A percentile compares a stretch with the other conserved stretches of the same genome.
phyloP scores from a whole-genome alignment of 2,329 filamentous ascomycete genomes.

The Diatrype stigma region DNA sequence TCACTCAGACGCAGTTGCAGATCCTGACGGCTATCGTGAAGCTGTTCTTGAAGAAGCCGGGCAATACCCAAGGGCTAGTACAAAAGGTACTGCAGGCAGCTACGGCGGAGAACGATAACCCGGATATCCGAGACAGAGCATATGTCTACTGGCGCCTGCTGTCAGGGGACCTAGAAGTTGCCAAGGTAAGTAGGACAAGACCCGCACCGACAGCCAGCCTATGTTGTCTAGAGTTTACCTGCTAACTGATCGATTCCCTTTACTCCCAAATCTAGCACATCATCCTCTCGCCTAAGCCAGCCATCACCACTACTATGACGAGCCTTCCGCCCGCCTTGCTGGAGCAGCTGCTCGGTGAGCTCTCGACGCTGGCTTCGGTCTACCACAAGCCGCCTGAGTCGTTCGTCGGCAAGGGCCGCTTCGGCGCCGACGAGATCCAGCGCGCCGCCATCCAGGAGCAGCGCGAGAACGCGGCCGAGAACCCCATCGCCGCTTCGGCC shows the following conservation, averaged over 20 bases:
- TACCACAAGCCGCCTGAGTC: slow-evolving; percentile 98
- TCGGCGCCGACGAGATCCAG: slow-evolving; percentile 90
- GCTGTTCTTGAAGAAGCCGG: slow-evolving; percentile 93
- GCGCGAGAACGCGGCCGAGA: slow-evolving; percentile 84
- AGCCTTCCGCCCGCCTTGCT: slow-evolving; percentile 78
- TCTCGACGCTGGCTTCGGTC: slow-evolving; percentile 92
- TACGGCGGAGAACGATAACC: slow-evolving; percentile 94
- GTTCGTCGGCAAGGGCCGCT: slow-evolving; percentile 94
- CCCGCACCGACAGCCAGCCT: not conserved
- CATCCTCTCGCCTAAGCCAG: slow-evolving; percentile 88
- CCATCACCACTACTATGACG: slow-evolving; percentile 90
- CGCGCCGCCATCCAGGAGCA: slow-evolving; percentile 95
- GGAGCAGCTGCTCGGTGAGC: slow-evolving; percentile 83
- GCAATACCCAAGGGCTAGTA: slow-evolving; percentile 83
- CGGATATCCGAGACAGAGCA: slow-evolving; percentile 92
- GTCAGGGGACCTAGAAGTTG: slow-evolving; percentile 84
- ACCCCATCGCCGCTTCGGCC: slow-evolving; percentile 85
- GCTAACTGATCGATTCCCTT: slow-evolving; percentile 21
- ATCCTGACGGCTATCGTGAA: slow-evolving; percentile 97
- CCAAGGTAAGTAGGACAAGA: slow-evolving; percentile 79
- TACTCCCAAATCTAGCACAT: slow-evolving; percentile 57
- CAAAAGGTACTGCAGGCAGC: slow-evolving; percentile 92
- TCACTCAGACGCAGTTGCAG: slow-evolving; percentile 97
- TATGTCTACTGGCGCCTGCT: slow-evolving; percentile 98
- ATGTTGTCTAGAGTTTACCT: not conserved